These are phyloP conservation scores for Trichoderma hamatum DNA, from an alignment of 2,329 filamentous ascomycete genomes.

Conservation along the genomic window DNA sequence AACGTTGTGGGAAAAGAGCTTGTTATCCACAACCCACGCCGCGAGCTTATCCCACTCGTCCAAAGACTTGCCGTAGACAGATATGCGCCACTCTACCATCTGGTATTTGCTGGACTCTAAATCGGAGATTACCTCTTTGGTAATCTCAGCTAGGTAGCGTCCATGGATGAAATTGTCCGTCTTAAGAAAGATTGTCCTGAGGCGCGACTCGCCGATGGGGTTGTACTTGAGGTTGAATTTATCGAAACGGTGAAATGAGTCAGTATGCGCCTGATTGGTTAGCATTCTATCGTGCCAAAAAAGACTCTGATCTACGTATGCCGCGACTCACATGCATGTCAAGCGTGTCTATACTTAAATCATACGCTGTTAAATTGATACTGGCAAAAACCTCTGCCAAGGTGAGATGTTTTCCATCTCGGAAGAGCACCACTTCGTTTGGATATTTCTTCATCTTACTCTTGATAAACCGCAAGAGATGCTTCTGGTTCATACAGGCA, in stretches of 20 bases:
- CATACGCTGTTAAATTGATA: conserved; percentile 96
- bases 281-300: conserved; percentile 69
- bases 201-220: conserved; percentile 89
- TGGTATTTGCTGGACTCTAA: conserved; percentile 99
- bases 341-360: conserved; percentile 95
- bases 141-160: conserved; percentile 94
- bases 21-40: conserved; percentile 99
- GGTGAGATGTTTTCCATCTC: conserved; percentile 90
- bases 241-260: conserved; percentile 98
- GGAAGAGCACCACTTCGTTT: conserved; percentile 88
- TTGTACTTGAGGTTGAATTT: conserved; percentile 99
- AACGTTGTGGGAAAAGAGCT: conserved; percentile 95
- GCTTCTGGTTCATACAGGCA: conserved; percentile 99
- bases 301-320: conserved; percentile 50
- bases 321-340: conserved; percentile 92
- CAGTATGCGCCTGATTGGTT: conserved; percentile 75
- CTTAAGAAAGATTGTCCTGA: conserved; percentile 98
- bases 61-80: conserved; percentile 88
- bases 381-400: conserved; percentile 93
- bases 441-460: conserved; percentile 99
- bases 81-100: conserved; percentile 99
- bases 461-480: conserved; percentile 97
- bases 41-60: conserved; percentile 98
- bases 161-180: conserved; percentile 98
- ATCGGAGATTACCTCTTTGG: conserved; percentile 96